A percentile compares a stretch with the other conserved stretches of the same genome.
Conservation (phyloP, 2,329 filamentous ascomycete species). For the Zasmidium cellare region DNA sequence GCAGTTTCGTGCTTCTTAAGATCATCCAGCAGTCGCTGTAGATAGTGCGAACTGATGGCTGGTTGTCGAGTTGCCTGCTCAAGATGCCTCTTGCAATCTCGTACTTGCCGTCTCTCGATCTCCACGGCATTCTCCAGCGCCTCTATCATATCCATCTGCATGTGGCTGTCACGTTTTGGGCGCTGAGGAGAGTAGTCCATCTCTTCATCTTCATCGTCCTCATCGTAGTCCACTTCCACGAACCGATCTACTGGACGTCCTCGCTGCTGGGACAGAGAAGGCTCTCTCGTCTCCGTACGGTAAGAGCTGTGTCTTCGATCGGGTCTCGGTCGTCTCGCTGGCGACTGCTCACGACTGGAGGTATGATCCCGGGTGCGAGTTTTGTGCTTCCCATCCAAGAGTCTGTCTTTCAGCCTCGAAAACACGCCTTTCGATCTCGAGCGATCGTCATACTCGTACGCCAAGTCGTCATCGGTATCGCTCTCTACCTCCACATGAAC, state of each 20-base stretch:
- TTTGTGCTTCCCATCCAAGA: conserved; percentile 20
- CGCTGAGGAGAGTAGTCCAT: conserved; percentile 10
- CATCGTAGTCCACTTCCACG: conserved; percentile 24
- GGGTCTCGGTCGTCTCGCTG: conserved; percentile 4
- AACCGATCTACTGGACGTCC: conserved; percentile 10
- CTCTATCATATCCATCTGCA: conserved; percentile 16
- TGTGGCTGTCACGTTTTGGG: conserved; percentile 9
- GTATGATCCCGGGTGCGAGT: conserved; percentile 9
- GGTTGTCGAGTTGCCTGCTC: conserved; percentile 27
- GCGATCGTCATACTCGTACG: conserved; percentile 18
- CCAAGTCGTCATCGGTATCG: conserved; percentile 23
- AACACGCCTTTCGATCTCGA: conserved; percentile 23
- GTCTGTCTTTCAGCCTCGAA: conserved; percentile 23
- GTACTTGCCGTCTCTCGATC: conserved; percentile 19
- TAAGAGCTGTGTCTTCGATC: conserved; percentile 15
- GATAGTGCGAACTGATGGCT: conserved; percentile 19
- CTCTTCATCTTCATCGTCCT: conserved; percentile 16
- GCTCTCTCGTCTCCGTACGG: conserved; percentile 11
- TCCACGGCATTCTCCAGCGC: conserved; percentile 27
- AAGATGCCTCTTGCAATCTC: conserved; percentile 25
- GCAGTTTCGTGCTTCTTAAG: conserved; percentile 25
- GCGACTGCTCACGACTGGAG: conserved; percentile 20
- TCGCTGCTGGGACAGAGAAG: conserved; percentile 3
- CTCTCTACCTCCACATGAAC: conserved; percentile 12
- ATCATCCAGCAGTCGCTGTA: conserved; percentile 28